Conservation (phyloP, 441 rosid species). For the Metrosideros polymorpha region DNA sequence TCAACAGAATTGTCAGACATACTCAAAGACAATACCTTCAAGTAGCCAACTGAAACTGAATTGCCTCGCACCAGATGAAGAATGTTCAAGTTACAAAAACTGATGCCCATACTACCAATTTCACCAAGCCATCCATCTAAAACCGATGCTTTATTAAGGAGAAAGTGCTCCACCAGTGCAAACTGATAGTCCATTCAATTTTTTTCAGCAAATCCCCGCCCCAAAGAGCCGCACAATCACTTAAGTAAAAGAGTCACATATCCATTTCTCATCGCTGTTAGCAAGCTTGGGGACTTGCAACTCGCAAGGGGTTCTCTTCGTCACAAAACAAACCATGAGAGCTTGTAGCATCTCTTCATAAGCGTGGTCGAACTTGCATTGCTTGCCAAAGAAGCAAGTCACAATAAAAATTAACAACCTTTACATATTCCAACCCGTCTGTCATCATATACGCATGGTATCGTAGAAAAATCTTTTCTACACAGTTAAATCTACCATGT, state of each 20-base stretch:
- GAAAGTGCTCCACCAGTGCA: background rate
- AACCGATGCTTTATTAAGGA: background rate
- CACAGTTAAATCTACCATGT: background rate
- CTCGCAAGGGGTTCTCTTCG: background rate
- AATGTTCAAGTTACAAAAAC: background rate
- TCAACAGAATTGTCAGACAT: background rate
- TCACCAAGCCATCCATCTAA: background rate
- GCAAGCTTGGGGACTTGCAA: background rate
- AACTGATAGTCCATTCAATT: background rate
- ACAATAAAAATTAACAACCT: background rate
- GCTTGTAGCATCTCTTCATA: background rate
- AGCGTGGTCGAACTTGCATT: background rate
- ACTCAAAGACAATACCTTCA: background rate
- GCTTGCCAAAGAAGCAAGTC: background rate
- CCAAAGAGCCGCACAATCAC: background rate
- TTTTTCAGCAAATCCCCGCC: background rate
- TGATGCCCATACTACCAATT: background rate
- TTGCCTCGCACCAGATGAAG: background rate
- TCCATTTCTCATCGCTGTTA: background rate
- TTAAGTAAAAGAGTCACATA: background rate
- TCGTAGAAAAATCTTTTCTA: background rate
- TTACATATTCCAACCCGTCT: background rate
- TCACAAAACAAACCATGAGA: background rate
- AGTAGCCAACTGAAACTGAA: background rate
- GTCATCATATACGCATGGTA: background rate